A percentile compares a stretch with the other conserved stretches of the same genome.
These are phyloP conservation scores for Schrenkiella parvula DNA, from an alignment of 345 rosid species.

Conservation along the genomic window DNA sequence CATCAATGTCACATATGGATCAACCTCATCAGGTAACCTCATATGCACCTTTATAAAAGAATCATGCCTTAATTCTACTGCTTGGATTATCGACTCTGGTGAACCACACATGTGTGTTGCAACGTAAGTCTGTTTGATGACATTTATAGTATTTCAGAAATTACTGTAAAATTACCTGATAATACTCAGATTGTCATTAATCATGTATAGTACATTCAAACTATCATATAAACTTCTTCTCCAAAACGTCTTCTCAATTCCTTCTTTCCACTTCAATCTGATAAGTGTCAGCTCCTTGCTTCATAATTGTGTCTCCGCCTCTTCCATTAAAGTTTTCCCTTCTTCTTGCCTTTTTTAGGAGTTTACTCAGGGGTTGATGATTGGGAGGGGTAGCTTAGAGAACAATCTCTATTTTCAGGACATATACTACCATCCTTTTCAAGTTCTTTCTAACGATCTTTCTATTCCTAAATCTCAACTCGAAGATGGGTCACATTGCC, in stretches of 20 bases:
- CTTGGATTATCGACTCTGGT: neutral
- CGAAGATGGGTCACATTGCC: neutral
- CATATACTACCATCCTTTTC: too few species aligned
- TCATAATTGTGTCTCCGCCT: too few species aligned
- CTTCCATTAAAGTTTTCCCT: neutral
- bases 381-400: too few species aligned
- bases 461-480: neutral
- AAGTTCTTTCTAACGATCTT: neutral
- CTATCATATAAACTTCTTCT: neutral
- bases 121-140: neutral
- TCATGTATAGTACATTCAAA: neutral
- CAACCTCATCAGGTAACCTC: neutral
- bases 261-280: neutral
- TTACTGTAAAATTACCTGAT: neutral
- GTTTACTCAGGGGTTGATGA: too few species aligned
- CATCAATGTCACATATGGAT: too few species aligned
- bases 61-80: neutral
- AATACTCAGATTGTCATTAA: neutral
- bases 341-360: too few species aligned
- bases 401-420: too few species aligned
- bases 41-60: neutral
- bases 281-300: neutral
- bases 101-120: neutral
- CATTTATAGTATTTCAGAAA: neutral
- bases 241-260: neutral